Conservation (phyloP, 1,284 basidiomycete species). For the Puccinia triticina region DNA sequence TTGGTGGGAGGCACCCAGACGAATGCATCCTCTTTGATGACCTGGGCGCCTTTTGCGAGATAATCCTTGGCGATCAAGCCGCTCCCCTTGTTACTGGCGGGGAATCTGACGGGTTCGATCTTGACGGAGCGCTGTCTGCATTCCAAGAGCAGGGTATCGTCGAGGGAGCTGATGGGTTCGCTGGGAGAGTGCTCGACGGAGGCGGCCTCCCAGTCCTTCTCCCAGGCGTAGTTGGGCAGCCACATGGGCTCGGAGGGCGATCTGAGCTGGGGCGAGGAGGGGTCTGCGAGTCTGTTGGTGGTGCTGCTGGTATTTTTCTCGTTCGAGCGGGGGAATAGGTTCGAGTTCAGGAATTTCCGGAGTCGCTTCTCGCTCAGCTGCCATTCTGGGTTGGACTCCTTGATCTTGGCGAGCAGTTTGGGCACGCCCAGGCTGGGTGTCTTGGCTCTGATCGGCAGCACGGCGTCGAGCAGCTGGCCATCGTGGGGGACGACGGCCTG, state of each 20-base stretch:
- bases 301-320: neutral
- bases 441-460: constrained; percentile 27
- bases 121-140: constrained; percentile 44
- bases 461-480: constrained; percentile 34
- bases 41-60: constrained; percentile 36
- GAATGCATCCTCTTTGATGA: constrained; percentile 51
- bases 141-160: constrained; percentile 46
- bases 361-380: constrained; percentile 49
- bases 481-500: constrained; percentile 21
- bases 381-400: constrained; percentile 43
- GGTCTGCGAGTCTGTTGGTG: neutral
- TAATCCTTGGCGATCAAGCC: constrained; percentile 49
- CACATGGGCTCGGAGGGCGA: constrained; percentile 45
- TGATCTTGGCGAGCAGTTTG: constrained; percentile 43
- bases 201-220: constrained; percentile 51
- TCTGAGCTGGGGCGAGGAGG: neutral
- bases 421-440: constrained; percentile 42
- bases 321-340: constrained; percentile 28
- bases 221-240: constrained; percentile 48
- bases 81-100: constrained; percentile 47
- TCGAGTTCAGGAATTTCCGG: constrained; percentile 46
- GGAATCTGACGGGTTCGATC: constrained; percentile 49
- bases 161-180: constrained; percentile 47
- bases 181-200: constrained; percentile 25
- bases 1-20: constrained; percentile 48